These are phyloP conservation scores for Hypoxylon crocopeplum DNA, from an alignment of 495 filamentous ascomycete species.

Conservation along the genomic window DNA sequence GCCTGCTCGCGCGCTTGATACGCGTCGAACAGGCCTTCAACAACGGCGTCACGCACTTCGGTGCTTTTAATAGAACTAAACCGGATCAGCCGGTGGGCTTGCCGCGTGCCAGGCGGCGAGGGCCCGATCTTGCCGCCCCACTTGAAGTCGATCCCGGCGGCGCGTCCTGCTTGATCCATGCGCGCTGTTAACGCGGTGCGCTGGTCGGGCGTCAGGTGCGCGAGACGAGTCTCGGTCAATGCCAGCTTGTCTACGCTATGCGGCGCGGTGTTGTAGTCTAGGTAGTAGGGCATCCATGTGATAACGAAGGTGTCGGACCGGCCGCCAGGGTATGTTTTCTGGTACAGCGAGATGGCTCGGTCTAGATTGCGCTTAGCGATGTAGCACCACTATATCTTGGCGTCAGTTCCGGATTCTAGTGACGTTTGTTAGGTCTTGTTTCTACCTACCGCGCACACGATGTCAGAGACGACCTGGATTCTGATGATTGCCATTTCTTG, in stretches of 20 bases:
- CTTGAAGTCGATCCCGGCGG: slow-evolving; percentile 74
- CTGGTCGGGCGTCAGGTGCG: slow-evolving; percentile 5
- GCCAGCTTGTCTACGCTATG: slow-evolving; percentile 53
- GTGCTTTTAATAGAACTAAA: slow-evolving; percentile 65
- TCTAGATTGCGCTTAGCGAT: slow-evolving; percentile 80
- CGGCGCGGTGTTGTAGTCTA: slow-evolving; percentile 65
- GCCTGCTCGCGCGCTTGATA: slow-evolving; percentile 84
- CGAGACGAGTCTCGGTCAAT: slow-evolving; percentile 45
- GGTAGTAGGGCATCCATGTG: slow-evolving; percentile 80
- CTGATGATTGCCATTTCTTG: background rate
- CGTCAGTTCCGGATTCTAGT: background rate
- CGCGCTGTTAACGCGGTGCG: slow-evolving; percentile 59
- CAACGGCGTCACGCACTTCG: slow-evolving; percentile 65
- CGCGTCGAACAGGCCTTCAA: slow-evolving; percentile 70
- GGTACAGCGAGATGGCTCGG: slow-evolving; percentile 70
- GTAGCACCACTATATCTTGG: slow-evolving; percentile 65
- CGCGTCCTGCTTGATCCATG: slow-evolving; percentile 62
- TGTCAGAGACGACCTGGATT: slow-evolving; percentile 4
- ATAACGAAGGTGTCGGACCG: slow-evolving; percentile 71
- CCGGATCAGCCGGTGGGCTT: slow-evolving; percentile 78
- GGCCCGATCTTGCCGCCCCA: slow-evolving; percentile 74
- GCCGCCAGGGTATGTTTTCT: slow-evolving; percentile 60
- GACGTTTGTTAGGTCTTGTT: background rate
- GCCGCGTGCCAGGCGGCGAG: slow-evolving; percentile 74
- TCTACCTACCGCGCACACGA: slow-evolving; percentile 1